Evolutionary conservation across 495 filamentous ascomycete genomes (phyloP), one percentile per base, ranked within the genome.

Genomic region (Talaromyces wortmannii): DNA sequence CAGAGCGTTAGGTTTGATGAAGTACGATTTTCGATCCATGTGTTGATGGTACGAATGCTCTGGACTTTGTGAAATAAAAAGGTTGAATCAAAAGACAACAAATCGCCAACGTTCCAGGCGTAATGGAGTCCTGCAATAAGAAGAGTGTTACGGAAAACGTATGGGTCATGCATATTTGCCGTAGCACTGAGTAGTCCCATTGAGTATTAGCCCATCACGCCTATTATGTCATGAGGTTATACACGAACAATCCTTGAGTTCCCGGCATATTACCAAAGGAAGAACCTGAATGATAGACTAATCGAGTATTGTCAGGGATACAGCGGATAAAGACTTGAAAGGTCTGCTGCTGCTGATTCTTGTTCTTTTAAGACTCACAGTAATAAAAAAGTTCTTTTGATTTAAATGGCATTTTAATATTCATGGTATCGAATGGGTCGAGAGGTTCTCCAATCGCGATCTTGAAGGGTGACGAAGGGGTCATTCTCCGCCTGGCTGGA

Each of bases 81-180:
- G 11, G 44, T 46, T 15, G 44, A 46, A 17, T 46, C 44, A 23
- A 46, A 46, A 46, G n/a, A 16, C 44, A 15, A 10, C 44, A 46
- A 15, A 46, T 46, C 44, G 7, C 44, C 44, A 46, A 23, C 7
- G 44, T 46, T 46, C 44, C 44, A 46, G 44, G 44, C 44, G 17
- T 46, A 46, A 23, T 46, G 44, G 44, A 46, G 44, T 46, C 44
- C 44, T 13, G 44, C 44, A 46, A 46, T 46, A 23, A 46, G 44
- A 46, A 46, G 44, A n/a, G 44, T 46, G 44, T 46, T 10, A 7
- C 44, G 44, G 15, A 46, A 17, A 46, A 46, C 44, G 44, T 46
- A 46, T 46, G 44, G 44, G 44, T 46, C 44, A 17, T 46, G 44
- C n/a, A 46, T 46, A 46, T 46, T 46, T 46, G 44, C 44, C 44